Conservation (phyloP, 1,284 basidiomycete genomes). For the Fomitopsis palustris region DNA sequence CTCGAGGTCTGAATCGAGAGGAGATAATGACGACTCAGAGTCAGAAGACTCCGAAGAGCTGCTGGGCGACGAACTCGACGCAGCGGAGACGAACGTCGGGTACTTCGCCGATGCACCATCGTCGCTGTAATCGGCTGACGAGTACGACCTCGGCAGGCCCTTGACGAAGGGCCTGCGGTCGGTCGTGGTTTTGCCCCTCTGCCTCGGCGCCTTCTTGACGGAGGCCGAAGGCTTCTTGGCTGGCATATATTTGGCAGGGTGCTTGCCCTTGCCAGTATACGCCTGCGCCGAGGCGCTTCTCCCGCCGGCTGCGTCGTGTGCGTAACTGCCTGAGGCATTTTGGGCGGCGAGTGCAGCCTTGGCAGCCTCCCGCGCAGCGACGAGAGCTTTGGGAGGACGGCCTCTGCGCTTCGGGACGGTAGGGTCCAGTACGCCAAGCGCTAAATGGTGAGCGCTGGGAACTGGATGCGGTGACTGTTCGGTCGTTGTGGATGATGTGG, state of each 20-base stretch:
- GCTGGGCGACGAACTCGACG: conserved; percentile 23
- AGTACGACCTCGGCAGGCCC: conserved; percentile 5
- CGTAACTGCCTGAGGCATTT: neutral
- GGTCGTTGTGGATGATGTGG: conserved; percentile 7
- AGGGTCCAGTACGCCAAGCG: conserved; percentile 19
- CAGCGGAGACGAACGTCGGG: conserved; percentile 30
- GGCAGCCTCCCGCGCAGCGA: conserved; percentile 24
- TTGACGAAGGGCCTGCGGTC: conserved; percentile 8
- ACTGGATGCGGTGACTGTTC: conserved; percentile 5
- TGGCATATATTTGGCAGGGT: conserved; percentile 10
- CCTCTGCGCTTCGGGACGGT: conserved; percentile 46
- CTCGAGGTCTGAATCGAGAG: conserved; percentile 15
- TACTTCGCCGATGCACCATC: conserved; percentile 18
- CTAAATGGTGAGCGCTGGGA: conserved; percentile 11
- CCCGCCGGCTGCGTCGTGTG: neutral
- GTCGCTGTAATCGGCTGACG: conserved; percentile 19
- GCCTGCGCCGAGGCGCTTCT: neutral
- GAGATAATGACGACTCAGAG: conserved; percentile 19
- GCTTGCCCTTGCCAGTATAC: conserved; percentile 6
- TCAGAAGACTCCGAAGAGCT: conserved; percentile 27
- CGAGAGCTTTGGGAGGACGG: conserved; percentile 47
- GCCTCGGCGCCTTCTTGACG: conserved; percentile 17
- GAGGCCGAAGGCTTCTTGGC: conserved; percentile 14
- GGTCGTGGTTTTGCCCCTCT: conserved; percentile 25
- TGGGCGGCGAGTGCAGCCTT: conserved; percentile 13